Evolutionary conservation across 257 asterid species (phyloP).

Genomic region (Solanum habrochaites): DNA sequence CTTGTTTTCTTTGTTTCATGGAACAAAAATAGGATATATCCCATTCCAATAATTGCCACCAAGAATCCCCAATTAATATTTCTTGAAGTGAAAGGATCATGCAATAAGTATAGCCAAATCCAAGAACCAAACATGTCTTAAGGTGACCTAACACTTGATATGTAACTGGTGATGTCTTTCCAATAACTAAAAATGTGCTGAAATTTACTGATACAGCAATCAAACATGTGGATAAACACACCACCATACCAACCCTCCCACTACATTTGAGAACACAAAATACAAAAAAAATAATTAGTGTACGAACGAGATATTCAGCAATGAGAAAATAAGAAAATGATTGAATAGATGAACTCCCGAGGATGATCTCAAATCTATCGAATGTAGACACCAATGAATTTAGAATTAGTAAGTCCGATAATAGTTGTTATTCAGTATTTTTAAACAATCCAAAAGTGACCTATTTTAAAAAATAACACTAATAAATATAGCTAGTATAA

Average conservation of each 20-base stretch:
- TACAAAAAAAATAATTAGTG: not conserved
- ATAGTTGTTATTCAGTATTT: not conserved
- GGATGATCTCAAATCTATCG: not conserved
- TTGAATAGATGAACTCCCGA: not conserved
- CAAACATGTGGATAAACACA: conserved; percentile 77
- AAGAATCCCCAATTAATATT: conserved; percentile 65
- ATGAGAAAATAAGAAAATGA: not conserved
- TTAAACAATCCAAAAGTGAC: not conserved
- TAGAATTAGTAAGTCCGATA: not conserved
- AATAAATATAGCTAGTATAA: not conserved
- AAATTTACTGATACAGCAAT: conserved; percentile 88
- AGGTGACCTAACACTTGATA: conserved; percentile 87
- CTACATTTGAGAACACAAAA: conserved; percentile 16
- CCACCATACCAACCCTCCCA: conserved; percentile 60
- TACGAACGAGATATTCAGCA: not conserved
- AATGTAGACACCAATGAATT: not conserved
- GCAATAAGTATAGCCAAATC: conserved; percentile 77
- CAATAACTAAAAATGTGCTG: conserved; percentile 87
- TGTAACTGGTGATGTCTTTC: conserved; percentile 93
- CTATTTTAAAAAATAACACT: not conserved
- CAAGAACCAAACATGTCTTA: conserved; percentile 85
- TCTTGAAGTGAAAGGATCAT: conserved; percentile 73
- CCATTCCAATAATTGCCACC: conserved; percentile 86
- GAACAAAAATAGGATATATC: conserved; percentile 66
- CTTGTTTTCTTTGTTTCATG: conserved; percentile 55